Conservation (phyloP, 2,329 filamentous ascomycete genomes). For the Arthrobotrys sphaeroides region DNA sequence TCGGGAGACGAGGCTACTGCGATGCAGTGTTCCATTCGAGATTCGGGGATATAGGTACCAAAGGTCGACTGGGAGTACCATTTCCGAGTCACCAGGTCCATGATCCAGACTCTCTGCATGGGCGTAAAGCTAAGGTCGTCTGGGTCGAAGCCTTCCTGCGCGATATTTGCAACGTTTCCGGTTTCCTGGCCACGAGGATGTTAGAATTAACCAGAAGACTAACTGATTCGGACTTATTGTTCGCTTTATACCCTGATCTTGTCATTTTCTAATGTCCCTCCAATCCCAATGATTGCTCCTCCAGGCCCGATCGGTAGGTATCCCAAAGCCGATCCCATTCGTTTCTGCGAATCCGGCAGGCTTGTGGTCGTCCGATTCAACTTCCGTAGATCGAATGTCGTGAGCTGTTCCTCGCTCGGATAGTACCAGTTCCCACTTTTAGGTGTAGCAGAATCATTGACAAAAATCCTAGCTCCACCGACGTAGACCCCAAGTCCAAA, state of each 20-base stretch:
- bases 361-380: conserved; percentile 35
- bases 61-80: conserved; percentile 60
- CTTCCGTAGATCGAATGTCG: conserved; percentile 38
- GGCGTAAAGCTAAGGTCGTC: conserved; percentile 34
- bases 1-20: conserved; percentile 62
- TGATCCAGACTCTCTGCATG: conserved; percentile 53
- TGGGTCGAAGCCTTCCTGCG: conserved; percentile 25
- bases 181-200: conserved; percentile 4
- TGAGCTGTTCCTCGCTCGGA: conserved; percentile 46
- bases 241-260: conserved; percentile 24
- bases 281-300: conserved; percentile 40
- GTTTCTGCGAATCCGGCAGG: conserved; percentile 40
- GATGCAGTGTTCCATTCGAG: conserved; percentile 64
- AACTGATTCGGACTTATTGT: neutral
- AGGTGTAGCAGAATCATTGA: conserved; percentile 38
- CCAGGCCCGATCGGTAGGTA: conserved; percentile 44
- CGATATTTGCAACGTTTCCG: conserved; percentile 19
- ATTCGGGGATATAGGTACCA: conserved; percentile 60
- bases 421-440: conserved; percentile 41
- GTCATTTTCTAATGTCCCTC: conserved; percentile 46
- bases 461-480: conserved; percentile 49
- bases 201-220: neutral
- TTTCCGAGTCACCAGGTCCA: conserved; percentile 62
- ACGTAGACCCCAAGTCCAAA: conserved; percentile 39
- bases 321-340: conserved; percentile 36